These are phyloP conservation scores for Chytriomyces hyalinus DNA, from an alignment of 192 early-diverging fungal genomes.

Conservation along the genomic window DNA sequence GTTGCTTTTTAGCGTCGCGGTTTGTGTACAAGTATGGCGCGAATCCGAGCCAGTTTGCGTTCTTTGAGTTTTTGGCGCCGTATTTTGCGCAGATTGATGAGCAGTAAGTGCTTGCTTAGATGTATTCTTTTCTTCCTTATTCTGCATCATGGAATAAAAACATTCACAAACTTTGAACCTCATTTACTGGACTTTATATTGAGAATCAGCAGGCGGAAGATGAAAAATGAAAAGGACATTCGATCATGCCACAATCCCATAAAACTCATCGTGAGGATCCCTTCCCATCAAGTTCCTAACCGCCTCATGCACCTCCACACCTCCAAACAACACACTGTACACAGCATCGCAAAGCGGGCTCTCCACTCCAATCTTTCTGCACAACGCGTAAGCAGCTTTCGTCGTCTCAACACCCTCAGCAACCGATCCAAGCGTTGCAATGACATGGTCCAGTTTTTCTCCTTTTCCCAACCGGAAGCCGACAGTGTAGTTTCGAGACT, in stretches of 20 bases:
- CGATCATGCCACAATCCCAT: conserved; percentile 29
- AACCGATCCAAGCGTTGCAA: conserved; percentile 53
- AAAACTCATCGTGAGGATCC: conserved; percentile 48
- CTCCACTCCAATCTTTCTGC: conserved; percentile 48
- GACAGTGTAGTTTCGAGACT: conserved; percentile 60
- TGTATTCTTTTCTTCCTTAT: background rate
- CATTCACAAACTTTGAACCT: no score
- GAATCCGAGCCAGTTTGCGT: conserved; percentile 92
- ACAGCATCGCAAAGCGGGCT: conserved; percentile 49
- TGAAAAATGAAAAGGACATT: no score
- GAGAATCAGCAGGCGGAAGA: no score
- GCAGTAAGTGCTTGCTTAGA: no score
- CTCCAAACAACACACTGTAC: conserved; percentile 47
- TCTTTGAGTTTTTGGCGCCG: conserved; percentile 93
- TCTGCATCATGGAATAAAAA: no score
- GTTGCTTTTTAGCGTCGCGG: conserved; percentile 88
- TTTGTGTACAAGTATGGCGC: conserved; percentile 97
- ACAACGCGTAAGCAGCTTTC: conserved; percentile 52
- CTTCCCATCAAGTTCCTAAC: conserved; percentile 43
- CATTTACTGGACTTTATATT: no score
- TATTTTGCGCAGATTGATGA: conserved; percentile 59
- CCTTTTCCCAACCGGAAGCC: conserved; percentile 57
- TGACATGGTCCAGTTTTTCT: conserved; percentile 51
- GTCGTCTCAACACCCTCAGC: conserved; percentile 61
- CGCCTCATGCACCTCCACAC: conserved; percentile 40